Evolutionary conservation across 164 flowering plant species (phyloP).

Genomic region (Piper longum): DNA sequence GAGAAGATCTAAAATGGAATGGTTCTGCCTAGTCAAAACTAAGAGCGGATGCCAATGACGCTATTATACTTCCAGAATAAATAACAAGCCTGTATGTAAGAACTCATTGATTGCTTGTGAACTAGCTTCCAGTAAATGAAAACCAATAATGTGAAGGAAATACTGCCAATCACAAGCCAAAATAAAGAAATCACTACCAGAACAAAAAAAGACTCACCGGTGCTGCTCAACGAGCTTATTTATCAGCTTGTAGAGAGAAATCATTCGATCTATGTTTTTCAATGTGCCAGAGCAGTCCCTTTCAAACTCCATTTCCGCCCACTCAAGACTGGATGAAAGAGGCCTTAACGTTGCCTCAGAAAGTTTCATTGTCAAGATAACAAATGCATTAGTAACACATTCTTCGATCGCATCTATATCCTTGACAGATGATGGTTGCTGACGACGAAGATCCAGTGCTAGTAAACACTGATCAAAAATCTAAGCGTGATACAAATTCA

Average conservation of each 20-base stretch:
- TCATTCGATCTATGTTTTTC: conserved; percentile 30
- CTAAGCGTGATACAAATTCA: conserved; percentile 35
- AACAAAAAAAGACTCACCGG: conserved; percentile 34
- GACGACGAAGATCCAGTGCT: conserved; percentile 82
- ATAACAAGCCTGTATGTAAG: too few relatives aligned
- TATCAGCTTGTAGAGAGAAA: conserved; percentile 68
- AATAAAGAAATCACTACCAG: not conserved
- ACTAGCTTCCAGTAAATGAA: not conserved
- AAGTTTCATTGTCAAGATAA: conserved; percentile 63
- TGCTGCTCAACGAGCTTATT: conserved; percentile 62
- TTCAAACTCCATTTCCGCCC: conserved; percentile 57
- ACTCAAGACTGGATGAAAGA: conserved; percentile 73
- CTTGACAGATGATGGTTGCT: conserved; percentile 35
- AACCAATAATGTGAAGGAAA: not conserved
- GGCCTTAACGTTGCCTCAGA: conserved; percentile 85
- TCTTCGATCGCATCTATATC: conserved; percentile 47
- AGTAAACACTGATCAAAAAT: conserved; percentile 60
- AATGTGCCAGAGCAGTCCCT: conserved; percentile 9
- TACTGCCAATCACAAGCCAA: not conserved
- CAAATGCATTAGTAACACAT: conserved; percentile 42
- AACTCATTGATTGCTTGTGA: not conserved
- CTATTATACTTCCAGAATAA: too few relatives aligned
- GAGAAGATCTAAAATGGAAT: conserved; percentile 2
- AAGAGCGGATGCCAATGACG: not conserved
- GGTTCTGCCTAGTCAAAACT: conserved; percentile 2